A percentile compares a stretch with the other conserved stretches of the same genome.
Evolutionary conservation across 176 grass and related monocot species (phyloP).

Genomic region (Eleusine coracana): DNA sequence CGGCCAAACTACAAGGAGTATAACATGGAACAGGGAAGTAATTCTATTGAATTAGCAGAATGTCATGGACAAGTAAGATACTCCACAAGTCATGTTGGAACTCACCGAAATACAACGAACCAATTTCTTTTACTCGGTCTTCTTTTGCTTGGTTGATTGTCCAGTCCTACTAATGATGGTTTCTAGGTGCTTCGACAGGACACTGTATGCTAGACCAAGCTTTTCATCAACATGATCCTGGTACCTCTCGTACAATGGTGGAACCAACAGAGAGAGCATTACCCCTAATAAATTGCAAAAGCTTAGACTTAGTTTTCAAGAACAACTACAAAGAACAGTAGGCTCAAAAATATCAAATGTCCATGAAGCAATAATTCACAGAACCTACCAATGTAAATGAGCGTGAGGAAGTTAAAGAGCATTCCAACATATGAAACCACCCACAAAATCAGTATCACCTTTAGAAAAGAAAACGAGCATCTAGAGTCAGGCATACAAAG

Average conservation of each 20-base stretch:
- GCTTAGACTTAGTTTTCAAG: not conserved
- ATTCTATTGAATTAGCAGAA: slow-evolving; percentile 7
- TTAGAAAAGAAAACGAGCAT: slow-evolving; percentile 16
- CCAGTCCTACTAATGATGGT: slow-evolving; percentile 48
- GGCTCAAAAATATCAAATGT: slow-evolving; percentile 19
- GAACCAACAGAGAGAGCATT: slow-evolving; percentile 58
- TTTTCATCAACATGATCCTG: slow-evolving; percentile 91
- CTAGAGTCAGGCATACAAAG: not conserved
- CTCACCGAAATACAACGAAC: slow-evolving; percentile 39
- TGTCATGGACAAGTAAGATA: not conserved
- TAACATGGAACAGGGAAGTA: not conserved
- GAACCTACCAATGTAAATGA: slow-evolving; percentile 88
- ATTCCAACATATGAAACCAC: slow-evolving; percentile 74
- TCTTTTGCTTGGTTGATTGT: slow-evolving; percentile 82
- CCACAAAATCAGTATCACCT: slow-evolving; percentile 85
- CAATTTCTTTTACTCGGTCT: slow-evolving; percentile 62
- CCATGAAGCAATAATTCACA: slow-evolving; percentile 40
- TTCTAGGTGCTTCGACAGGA: slow-evolving; percentile 55
- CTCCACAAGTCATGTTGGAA: not conserved
- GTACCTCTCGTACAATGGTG: slow-evolving; percentile 85
- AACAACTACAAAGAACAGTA: not conserved
- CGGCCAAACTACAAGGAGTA: not conserved
- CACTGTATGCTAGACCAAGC: slow-evolving; percentile 55
- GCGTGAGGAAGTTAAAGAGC: slow-evolving; percentile 89
- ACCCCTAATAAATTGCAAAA: slow-evolving; percentile 47